Evolutionary conservation across 441 rosid species (phyloP).

Genomic region (Gossypium schwendimanii): DNA sequence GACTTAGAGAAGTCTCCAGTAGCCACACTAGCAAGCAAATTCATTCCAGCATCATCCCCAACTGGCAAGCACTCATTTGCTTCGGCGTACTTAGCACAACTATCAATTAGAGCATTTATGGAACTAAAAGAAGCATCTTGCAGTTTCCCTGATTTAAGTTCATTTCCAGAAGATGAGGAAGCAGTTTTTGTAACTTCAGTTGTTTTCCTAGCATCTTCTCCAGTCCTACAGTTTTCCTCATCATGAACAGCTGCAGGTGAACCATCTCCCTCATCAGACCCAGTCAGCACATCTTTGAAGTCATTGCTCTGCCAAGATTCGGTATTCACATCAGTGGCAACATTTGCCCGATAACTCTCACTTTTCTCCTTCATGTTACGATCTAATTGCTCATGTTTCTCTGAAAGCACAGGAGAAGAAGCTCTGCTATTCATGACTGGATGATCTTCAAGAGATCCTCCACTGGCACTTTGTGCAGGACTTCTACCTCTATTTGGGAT

Average conservation of each 20-base stretch:
- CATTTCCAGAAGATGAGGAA: slow-evolving; percentile 42
- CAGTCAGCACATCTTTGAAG: slow-evolving; percentile 42
- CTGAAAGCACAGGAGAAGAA: slow-evolving; percentile 53
- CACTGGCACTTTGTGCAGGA: slow-evolving; percentile 64
- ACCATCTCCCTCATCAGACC: slow-evolving; percentile 48
- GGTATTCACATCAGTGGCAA: slow-evolving; percentile 34
- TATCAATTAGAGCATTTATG: slow-evolving; percentile 85
- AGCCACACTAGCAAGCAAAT: slow-evolving; percentile 93
- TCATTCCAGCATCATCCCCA: slow-evolving; percentile 94
- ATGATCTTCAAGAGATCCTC: slow-evolving; percentile 63
- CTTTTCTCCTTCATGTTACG: slow-evolving; percentile 43
- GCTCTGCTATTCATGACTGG: slow-evolving; percentile 49
- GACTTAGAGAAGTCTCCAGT: slow-evolving; percentile 82
- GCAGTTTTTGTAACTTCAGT: slow-evolving; percentile 37
- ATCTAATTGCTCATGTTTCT: slow-evolving; percentile 59
- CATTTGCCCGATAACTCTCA: slow-evolving; percentile 34
- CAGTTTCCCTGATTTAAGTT: slow-evolving; percentile 40
- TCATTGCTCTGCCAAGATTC: slow-evolving; percentile 66
- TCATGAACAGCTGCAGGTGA: slow-evolving; percentile 37
- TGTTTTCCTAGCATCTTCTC: slow-evolving; percentile 38
- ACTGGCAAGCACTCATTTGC: slow-evolving; percentile 36
- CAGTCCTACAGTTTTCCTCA: slow-evolving; percentile 34
- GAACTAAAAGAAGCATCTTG: slow-evolving; percentile 60
- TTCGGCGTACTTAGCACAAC: slow-evolving; percentile 73
- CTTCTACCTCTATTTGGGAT: slow-evolving; percentile 66